Percentiles rank a stretch among this genome's conserved stretches.
These are phyloP conservation scores for Sarocladium kiliense DNA, from an alignment of 2,329 filamentous ascomycete genomes.

Conservation along the genomic window DNA sequence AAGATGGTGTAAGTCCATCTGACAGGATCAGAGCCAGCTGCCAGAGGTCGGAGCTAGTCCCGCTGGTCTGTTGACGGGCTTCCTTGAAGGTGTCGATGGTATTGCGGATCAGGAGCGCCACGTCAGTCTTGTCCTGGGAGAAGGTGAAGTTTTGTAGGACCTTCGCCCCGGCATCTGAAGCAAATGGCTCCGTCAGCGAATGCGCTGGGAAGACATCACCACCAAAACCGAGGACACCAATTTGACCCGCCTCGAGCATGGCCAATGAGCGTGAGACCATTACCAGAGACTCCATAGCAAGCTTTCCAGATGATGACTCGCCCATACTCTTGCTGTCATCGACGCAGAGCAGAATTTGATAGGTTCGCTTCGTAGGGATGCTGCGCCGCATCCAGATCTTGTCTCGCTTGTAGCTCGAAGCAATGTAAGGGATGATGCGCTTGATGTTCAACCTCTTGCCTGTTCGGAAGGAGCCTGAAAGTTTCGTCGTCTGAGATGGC, in stretches of 20 bases:
- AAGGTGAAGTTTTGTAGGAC: constrained; percentile 84
- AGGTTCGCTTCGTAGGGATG: constrained; percentile 86
- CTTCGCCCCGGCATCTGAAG: constrained; percentile 68
- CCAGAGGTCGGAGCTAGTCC: constrained; percentile 69
- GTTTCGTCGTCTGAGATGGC: constrained; percentile 90
- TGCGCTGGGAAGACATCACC: constrained; percentile 79
- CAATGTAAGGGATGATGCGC: constrained; percentile 98
- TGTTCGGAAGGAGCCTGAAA: constrained; percentile 93
- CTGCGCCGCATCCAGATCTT: constrained; percentile 99
- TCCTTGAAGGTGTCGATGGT: constrained; percentile 78
- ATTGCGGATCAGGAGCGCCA: constrained; percentile 69
- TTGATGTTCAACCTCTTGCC: constrained; percentile 99
- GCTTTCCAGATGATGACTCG: constrained; percentile 65
- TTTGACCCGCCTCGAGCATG: constrained; percentile 91
- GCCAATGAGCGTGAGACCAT: constrained; percentile 81
- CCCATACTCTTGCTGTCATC: constrained; percentile 96
- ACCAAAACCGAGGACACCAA: constrained; percentile 90
- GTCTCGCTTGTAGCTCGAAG: constrained; percentile 96
- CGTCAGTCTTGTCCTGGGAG: constrained; percentile 78
- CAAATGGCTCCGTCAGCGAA: constrained; percentile 77
- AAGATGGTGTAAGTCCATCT: constrained; percentile 82
- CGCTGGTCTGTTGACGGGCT: constrained; percentile 58
- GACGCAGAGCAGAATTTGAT: constrained; percentile 96
- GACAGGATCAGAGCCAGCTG: constrained; percentile 91
- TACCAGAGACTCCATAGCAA: constrained; percentile 91